These are phyloP conservation scores for Trichoderma lentiforme DNA, from an alignment of 2,329 filamentous ascomycete genomes.

Conservation along the genomic window DNA sequence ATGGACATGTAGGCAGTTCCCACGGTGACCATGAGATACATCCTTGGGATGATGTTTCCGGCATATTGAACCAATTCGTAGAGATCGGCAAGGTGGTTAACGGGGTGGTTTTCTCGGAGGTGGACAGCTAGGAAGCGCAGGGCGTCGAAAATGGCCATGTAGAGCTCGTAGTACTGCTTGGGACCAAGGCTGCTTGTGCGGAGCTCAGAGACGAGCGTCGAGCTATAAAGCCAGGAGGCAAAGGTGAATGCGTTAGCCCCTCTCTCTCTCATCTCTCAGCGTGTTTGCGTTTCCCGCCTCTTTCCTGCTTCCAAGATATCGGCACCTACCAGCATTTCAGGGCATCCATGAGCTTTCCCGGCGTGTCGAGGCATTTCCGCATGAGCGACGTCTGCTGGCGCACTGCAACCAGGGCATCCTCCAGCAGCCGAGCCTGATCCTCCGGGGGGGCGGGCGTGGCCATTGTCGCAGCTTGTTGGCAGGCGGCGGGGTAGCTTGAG, in stretches of 20 bases:
- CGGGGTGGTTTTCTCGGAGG: slow-evolving; percentile 93
- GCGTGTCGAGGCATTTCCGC: slow-evolving; percentile 95
- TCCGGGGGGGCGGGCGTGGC: slow-evolving; percentile 63
- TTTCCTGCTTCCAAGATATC: background rate
- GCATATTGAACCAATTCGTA: slow-evolving; percentile 98
- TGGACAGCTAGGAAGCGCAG: slow-evolving; percentile 94
- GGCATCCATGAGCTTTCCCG: slow-evolving; percentile 98
- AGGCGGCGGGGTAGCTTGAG: slow-evolving; percentile 31
- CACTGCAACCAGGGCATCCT: slow-evolving; percentile 94
- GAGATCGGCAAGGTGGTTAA: slow-evolving; percentile 95
- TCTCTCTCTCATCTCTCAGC: background rate
- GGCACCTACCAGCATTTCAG: slow-evolving; percentile 91
- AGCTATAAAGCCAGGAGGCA: slow-evolving; percentile 53
- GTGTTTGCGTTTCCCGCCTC: background rate
- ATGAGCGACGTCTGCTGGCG: slow-evolving; percentile 95
- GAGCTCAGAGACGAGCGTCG: slow-evolving; percentile 95
- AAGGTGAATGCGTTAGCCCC: slow-evolving; percentile 19
- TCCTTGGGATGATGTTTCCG: slow-evolving; percentile 91
- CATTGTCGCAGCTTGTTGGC: slow-evolving; percentile 31
- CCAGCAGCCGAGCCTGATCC: slow-evolving; percentile 87
- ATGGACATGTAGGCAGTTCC: slow-evolving; percentile 99
- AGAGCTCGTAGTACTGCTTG: slow-evolving; percentile 99
- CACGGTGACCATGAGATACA: slow-evolving; percentile 99
- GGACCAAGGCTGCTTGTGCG: slow-evolving; percentile 96
- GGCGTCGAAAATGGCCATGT: slow-evolving; percentile 99